phyloP scores from a whole-genome alignment of 2,329 filamentous ascomycete species.

The Cladophialophora psammophila region DNA sequence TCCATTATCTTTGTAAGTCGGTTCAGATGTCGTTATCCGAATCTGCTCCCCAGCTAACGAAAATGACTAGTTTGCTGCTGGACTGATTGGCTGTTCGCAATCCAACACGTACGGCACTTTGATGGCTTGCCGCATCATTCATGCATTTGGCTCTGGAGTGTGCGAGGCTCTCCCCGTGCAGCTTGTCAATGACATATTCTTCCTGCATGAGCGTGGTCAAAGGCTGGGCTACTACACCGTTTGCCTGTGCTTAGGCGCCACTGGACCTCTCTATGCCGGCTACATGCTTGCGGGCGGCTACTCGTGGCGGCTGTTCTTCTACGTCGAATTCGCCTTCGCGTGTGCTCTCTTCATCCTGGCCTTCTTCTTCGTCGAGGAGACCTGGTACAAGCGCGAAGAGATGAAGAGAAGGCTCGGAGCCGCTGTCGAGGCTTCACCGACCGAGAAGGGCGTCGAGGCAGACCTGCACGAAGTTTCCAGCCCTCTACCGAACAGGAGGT shows the following conservation, averaged over 20 bases:
- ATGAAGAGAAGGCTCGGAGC: conserved; percentile 31
- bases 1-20: conserved; percentile 49
- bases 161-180: conserved; percentile 58
- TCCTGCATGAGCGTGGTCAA: conserved; percentile 55
- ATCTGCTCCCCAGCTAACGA: conserved; percentile 6
- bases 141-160: conserved; percentile 54
- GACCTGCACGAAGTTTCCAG: conserved; percentile 46
- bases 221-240: conserved; percentile 67
- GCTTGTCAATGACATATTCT: conserved; percentile 59
- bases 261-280: conserved; percentile 64
- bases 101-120: conserved; percentile 50
- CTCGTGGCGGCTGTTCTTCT: conserved; percentile 68
- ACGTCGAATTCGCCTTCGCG: conserved; percentile 65
- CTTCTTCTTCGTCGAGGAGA: conserved; percentile 68
- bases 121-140: conserved; percentile 54
- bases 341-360: conserved; percentile 53
- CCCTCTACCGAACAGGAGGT: conserved; percentile 49
- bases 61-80: conserved; percentile 48
- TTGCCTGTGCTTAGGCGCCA: conserved; percentile 41
- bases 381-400: conserved; percentile 54
- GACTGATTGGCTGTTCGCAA: conserved; percentile 53
- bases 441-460: conserved; percentile 33
- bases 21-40: background rate
- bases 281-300: conserved; percentile 67
- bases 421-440: conserved; percentile 15